Conservation (phyloP, 2,329 filamentous ascomycete genomes). For the Clonostachys chloroleuca region DNA sequence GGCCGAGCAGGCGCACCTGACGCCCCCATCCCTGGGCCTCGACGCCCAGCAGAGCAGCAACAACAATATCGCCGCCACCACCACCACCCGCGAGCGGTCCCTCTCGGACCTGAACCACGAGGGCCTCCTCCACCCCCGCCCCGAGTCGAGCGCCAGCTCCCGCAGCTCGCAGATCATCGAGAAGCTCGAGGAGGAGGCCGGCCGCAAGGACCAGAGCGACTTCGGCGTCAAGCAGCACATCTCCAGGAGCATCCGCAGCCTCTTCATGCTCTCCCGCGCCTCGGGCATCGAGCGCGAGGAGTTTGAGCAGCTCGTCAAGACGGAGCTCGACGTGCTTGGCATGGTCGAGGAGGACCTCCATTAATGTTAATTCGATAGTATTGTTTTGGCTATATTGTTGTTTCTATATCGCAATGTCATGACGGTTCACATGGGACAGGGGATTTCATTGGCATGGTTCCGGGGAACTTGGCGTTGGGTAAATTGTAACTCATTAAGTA, state of each 20-base stretch:
- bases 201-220: constrained; percentile 58
- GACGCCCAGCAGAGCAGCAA: background rate
- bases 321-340: constrained; percentile 65
- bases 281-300: constrained; percentile 71
- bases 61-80: background rate
- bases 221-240: constrained; percentile 77
- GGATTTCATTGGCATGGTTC: no score
- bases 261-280: constrained; percentile 66
- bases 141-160: constrained; percentile 53
- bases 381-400: no score
- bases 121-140: constrained; percentile 51
- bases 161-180: constrained; percentile 55
- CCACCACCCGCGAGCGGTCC: background rate
- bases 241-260: constrained; percentile 69
- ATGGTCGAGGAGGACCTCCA: constrained; percentile 25
- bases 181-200: constrained; percentile 52
- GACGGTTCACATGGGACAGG: no score
- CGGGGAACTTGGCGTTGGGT: no score
- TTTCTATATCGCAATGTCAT: no score
- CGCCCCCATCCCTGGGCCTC: constrained; percentile 22
- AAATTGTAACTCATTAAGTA: no score
- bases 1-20: constrained; percentile 19
- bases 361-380: no score
- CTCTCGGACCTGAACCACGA: constrained; percentile 9
- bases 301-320: constrained; percentile 68